Percentiles rank a stretch among this genome's conserved stretches.
phyloP scores from a whole-genome alignment of 164 flowering plant genomes.

The Vitis rotundifolia region DNA sequence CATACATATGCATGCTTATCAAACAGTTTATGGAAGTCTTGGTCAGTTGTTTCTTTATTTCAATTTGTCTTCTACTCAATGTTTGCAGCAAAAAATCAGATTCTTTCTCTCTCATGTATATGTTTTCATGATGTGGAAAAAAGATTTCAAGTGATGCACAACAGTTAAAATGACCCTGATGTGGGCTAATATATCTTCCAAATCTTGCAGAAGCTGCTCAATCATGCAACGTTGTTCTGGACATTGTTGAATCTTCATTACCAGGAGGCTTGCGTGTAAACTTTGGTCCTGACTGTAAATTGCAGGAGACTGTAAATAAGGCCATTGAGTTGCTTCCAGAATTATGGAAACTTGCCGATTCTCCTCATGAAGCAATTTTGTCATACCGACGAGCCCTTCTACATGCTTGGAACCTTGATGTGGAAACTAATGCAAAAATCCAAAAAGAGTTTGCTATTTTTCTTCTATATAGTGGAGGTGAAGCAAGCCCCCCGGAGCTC shows the following conservation, averaged over 20 bases:
- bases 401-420: constrained; percentile 78
- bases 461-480: constrained; percentile 82
- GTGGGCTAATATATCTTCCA: constrained; percentile 18
- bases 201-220: constrained; percentile 87
- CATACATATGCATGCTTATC: too few species aligned
- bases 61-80: too few species aligned
- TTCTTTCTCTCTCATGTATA: too few species aligned
- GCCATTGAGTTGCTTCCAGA: constrained; percentile 92
- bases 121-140: not conserved
- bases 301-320: constrained; percentile 71
- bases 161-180: not conserved
- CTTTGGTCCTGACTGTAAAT: constrained; percentile 58
- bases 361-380: constrained; percentile 60
- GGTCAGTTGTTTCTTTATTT: too few species aligned
- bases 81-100: too few species aligned
- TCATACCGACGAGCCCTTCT: constrained; percentile 82
- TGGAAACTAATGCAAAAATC: constrained; percentile 56
- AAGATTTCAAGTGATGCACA: too few species aligned
- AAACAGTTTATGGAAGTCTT: too few species aligned
- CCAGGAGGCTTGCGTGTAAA: constrained; percentile 77
- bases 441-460: constrained; percentile 82
- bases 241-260: constrained; percentile 78
- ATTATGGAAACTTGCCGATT: constrained; percentile 66
- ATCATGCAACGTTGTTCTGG: constrained; percentile 78
- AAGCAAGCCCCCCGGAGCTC: constrained; percentile 84